Evolutionary conservation across 805 yeast genomes (phyloP), one percentile per base, ranked within the genome.

Genomic region (Ogataea paraovalis): DNA sequence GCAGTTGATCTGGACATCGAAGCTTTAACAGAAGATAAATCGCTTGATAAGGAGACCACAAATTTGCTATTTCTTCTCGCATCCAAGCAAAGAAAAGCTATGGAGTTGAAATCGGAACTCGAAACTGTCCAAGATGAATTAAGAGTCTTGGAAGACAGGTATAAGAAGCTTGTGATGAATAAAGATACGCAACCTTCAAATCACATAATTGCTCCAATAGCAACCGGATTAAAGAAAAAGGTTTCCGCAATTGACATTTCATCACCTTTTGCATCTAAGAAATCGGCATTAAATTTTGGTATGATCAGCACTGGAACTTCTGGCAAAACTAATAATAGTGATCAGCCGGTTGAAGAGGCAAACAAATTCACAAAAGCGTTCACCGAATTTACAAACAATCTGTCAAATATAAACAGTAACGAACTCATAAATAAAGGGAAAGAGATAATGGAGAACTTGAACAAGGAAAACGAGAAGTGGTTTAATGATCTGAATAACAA

Each of bases 41-140:
- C 40, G 6, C 16, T 20, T 12, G 51, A 49, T 19, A 50, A 43
- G 6, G 52, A 49, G 6, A 25, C 43, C n/a, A 49, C 42, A 9
- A 43, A 44, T 3, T 14, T 75, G 16, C 56, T 76, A 33, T 70
- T 62, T 44, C 60, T 63, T 39, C 53, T 75, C 43, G 80, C 85
- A 0, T 56, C 73, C 2, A 81, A 82, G 56, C 83, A 80, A 55
- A 70, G 82, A 49, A 72, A 72, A 46, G 71, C 81, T 8, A 51
- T 71, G 16, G 83, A 79, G 42, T 58, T 78, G 47, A 76, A 74
- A 55, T 63, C 68, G n/a, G 69, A 70, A 52, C 60, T 80, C n/a
- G 57, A 65, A 14, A 61, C 60, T 33, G 60, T 74, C 3, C 72
- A 73, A 51, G 55, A 54, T 4, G 78, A 76, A 27, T 50, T 76